Conservation (phyloP, 2,329 filamentous ascomycete genomes). For the Trichoderma pleuroti region DNA sequence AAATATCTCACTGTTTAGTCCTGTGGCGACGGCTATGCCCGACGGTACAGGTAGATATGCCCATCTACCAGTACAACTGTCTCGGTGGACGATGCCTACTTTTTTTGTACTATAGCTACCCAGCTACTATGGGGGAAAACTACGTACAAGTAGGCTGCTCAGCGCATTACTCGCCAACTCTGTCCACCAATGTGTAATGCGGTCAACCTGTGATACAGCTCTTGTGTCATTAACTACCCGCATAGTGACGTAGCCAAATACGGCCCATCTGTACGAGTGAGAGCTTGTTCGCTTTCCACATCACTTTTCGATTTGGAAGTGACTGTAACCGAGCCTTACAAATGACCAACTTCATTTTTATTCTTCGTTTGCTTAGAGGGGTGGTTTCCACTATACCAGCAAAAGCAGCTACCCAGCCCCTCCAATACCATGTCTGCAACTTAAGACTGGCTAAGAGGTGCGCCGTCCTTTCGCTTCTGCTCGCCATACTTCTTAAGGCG, state of each 20-base stretch:
- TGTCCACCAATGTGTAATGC: no score
- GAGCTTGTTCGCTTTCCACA: background rate
- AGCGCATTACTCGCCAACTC: no score
- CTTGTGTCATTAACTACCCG: background rate
- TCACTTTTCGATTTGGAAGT: background rate
- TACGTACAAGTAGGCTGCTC: no score
- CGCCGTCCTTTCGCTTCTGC: conserved; percentile 30
- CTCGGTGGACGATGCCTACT: no score
- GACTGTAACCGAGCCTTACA: background rate
- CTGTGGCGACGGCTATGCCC: no score
- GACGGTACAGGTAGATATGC: no score
- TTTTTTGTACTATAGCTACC: no score
- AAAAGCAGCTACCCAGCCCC: background rate
- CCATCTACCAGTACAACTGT: no score
- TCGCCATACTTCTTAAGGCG: conserved; percentile 50
- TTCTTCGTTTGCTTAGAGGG: background rate
- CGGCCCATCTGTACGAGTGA: background rate
- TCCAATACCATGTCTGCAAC: background rate
- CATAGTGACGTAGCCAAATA: background rate
- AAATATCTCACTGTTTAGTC: no score
- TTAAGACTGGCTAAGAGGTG: conserved; percentile 22
- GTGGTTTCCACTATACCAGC: background rate
- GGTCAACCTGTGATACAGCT: background rate
- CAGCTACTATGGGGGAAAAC: no score
- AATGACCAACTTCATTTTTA: background rate